A percentile compares a stretch with the other conserved stretches of the same genome.
Evolutionary conservation across 2,329 filamentous ascomycete species (phyloP).

Genomic region (Neonectria neomacrospora): DNA sequence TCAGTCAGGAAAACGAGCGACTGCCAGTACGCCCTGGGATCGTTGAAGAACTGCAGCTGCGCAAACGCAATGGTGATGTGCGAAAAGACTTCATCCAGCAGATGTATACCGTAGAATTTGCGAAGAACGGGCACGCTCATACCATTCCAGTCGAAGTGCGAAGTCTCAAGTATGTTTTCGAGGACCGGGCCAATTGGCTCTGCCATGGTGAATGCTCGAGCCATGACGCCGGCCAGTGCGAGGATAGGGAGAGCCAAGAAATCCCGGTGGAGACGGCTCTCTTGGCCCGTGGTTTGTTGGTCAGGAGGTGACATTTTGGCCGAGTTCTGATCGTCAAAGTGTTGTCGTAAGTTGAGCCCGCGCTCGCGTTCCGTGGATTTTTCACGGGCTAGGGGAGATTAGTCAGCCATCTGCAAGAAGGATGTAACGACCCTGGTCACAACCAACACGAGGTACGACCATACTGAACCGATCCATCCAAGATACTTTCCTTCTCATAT

Average conservation of each 20-base stretch:
- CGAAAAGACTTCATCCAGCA: constrained; percentile 37
- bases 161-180: constrained; percentile 18
- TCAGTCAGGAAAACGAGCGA: constrained; percentile 45
- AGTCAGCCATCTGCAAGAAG: background rate
- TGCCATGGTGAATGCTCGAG: constrained; percentile 34
- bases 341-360: background rate
- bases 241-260: constrained; percentile 38
- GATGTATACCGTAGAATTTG: constrained; percentile 36
- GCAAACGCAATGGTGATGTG: constrained; percentile 37
- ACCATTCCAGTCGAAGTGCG: constrained; percentile 14
- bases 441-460: no score
- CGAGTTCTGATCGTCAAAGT: background rate
- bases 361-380: background rate
- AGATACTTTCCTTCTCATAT: no score
- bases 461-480: no score
- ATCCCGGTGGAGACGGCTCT: constrained; percentile 30
- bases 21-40: constrained; percentile 42
- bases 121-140: constrained; percentile 26
- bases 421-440: background rate
- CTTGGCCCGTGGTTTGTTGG: background rate
- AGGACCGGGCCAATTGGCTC: constrained; percentile 30
- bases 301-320: constrained; percentile 1
- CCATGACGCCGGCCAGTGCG: constrained; percentile 34
- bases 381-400: background rate
- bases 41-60: constrained; percentile 39